Evolutionary conservation across 2,329 filamentous ascomycete genomes (phyloP).

Genomic region (Sporothrix luriei): DNA sequence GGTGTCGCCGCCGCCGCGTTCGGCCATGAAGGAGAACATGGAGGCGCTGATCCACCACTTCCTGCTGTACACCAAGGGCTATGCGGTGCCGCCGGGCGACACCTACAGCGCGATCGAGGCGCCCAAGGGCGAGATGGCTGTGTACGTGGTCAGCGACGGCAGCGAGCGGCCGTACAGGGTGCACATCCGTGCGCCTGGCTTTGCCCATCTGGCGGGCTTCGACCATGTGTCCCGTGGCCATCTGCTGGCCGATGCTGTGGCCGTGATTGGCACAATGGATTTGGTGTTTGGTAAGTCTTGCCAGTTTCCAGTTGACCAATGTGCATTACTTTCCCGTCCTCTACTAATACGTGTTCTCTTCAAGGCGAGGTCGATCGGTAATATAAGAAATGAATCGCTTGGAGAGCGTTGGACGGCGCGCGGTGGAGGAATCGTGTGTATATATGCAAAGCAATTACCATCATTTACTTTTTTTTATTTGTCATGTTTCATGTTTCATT

Average conservation of each 20-base stretch:
- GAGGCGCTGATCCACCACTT: slow-evolving; percentile 99
- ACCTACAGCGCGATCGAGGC: slow-evolving; percentile 98
- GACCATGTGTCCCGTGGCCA: slow-evolving; percentile 93
- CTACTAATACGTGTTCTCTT: slow-evolving; percentile 42
- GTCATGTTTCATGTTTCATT: too few relatives aligned
- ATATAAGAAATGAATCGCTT: slow-evolving; percentile 42
- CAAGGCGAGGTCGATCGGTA: slow-evolving; percentile 65
- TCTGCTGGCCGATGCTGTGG: slow-evolving; percentile 92
- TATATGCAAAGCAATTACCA: slow-evolving; percentile 30
- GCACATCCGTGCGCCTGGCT: slow-evolving; percentile 95
- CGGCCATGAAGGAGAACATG: slow-evolving; percentile 99
- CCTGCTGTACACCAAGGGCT: slow-evolving; percentile 97
- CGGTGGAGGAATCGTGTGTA: slow-evolving; percentile 27
- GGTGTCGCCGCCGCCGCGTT: slow-evolving; percentile 89
- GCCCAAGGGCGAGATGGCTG: slow-evolving; percentile 99
- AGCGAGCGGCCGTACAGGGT: slow-evolving; percentile 96
- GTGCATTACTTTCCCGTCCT: background rate
- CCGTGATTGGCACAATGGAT: slow-evolving; percentile 90
- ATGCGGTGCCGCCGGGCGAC: slow-evolving; percentile 93
- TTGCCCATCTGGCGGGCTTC: slow-evolving; percentile 91
- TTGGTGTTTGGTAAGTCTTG: slow-evolving; percentile 74
- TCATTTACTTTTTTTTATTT: slow-evolving; percentile 11
- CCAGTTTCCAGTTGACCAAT: background rate
- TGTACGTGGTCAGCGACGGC: slow-evolving; percentile 93
- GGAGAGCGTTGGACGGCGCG: slow-evolving; percentile 23